Evolutionary conservation across 768 basidiomycete genomes (phyloP), one percentile per base, ranked within the genome.

Genomic region (Plicaturopsis crispa): DNA sequence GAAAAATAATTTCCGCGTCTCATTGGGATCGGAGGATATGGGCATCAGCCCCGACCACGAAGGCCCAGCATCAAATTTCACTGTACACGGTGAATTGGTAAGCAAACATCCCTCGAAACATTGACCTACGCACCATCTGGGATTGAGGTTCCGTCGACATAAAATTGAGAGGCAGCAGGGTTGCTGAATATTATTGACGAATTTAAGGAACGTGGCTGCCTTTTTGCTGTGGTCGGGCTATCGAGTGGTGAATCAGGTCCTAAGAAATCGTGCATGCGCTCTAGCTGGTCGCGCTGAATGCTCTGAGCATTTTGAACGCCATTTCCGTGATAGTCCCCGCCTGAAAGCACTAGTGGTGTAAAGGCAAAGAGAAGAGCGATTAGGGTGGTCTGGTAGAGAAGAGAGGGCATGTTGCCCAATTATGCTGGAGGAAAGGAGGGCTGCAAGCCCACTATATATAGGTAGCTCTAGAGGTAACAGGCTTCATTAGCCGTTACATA

Each of bases 1-100:
- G n/a, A n/a, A n/a, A n/a, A 42, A 62, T 16, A 80, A 81, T 70
- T 85, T 68, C 32, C 82, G 70, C 5, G 80, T 80, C 57, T 87
- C 84, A 33, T 81, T 65, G 6, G 66, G 26, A 6, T 65, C 57
- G 23, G 54, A 50, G 44, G 80, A 84, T 39, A 87, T 85, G 3
- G 84, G 84, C 38, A 87, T 49, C 17, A 87, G 60, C 6, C 84
- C 84, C 2, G 56, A 43, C 51, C 48, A 54, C 4, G 58, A 60
- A 11, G 56, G 57, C 13, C 62, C 62, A 2, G 55, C 58, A 40
- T 62, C 62, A 44, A 62, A 63, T 35, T 56, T 48, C 0, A 64
- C 61, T 61, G 34, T 2, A 40, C 22, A 10, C 35, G n/a, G 31
- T 31, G n/a, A 20, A 31, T 11, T 5, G 17, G 32, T 46, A 21